These are phyloP conservation scores for Mycena filopes DNA, from an alignment of 768 basidiomycete species.

Conservation along the genomic window DNA sequence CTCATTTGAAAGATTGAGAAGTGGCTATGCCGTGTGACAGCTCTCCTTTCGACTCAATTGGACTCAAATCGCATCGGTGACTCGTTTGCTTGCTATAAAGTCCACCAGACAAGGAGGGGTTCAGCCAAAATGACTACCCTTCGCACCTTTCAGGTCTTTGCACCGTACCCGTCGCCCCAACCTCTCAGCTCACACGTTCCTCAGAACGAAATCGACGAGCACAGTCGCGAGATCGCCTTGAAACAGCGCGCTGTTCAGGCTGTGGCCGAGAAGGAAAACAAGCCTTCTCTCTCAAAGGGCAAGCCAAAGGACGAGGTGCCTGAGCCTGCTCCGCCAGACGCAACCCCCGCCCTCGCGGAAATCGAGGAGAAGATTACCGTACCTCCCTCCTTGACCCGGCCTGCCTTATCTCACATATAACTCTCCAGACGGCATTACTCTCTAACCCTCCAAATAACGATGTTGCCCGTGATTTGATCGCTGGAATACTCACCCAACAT, in stretches of 20 bases:
- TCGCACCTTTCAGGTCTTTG: constrained; percentile 55
- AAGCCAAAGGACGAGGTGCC: constrained; percentile 50
- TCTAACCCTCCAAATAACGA: constrained; percentile 58
- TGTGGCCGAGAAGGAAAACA: constrained; percentile 47
- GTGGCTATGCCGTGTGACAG: background rate
- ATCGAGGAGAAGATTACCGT: constrained; percentile 68
- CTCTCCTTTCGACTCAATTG: constrained; percentile 1
- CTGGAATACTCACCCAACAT: constrained; percentile 71
- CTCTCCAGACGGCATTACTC: constrained; percentile 55
- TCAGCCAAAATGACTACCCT: constrained; percentile 59
- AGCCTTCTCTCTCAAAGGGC: constrained; percentile 45
- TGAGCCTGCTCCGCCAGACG: constrained; percentile 26
- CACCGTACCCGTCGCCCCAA: constrained; percentile 6
- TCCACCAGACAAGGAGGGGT: background rate
- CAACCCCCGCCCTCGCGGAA: constrained; percentile 50
- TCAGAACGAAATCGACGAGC: constrained; percentile 82
- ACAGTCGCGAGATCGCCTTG: constrained; percentile 69
- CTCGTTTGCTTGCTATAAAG: constrained; percentile 36
- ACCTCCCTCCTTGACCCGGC: constrained; percentile 24
- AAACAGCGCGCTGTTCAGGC: constrained; percentile 62
- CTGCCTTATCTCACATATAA: constrained; percentile 16
- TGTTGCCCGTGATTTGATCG: constrained; percentile 70
- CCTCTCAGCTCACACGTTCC: constrained; percentile 26
- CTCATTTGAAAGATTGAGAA: too few relatives aligned
- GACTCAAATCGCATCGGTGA: constrained; percentile 29